Evolutionary conservation across 768 basidiomycete genomes (phyloP).

Genomic region (Lentinula guzmanii): DNA sequence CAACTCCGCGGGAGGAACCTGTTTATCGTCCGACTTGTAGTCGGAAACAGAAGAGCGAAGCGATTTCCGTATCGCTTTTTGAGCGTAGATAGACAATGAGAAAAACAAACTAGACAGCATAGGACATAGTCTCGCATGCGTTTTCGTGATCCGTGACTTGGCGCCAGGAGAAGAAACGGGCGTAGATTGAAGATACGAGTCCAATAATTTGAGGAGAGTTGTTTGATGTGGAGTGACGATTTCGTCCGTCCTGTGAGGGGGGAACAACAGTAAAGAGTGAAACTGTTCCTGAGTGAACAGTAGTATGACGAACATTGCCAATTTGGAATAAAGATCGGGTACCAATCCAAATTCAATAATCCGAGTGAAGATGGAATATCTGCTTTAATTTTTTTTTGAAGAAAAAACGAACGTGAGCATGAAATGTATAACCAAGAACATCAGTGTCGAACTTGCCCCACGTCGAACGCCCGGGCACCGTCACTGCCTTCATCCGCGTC

Average conservation of each 20-base stretch:
- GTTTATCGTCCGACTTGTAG: not conserved
- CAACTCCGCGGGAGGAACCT: slow-evolving; percentile 31
- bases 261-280: not conserved
- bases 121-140: slow-evolving; percentile 39
- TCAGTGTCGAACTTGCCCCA: slow-evolving; percentile 45
- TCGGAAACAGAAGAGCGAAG: slow-evolving; percentile 22
- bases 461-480: slow-evolving; percentile 65
- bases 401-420: not conserved
- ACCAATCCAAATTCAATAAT: slow-evolving; percentile 56
- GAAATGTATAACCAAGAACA: not conserved
- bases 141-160: slow-evolving; percentile 22
- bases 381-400: slow-evolving; percentile 15
- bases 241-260: slow-evolving; percentile 49
- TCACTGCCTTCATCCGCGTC: slow-evolving; percentile 63
- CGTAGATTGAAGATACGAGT: slow-evolving; percentile 70
- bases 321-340: slow-evolving; percentile 51
- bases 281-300: slow-evolving; percentile 9
- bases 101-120: slow-evolving; percentile 63
- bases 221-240: slow-evolving; percentile 81
- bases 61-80: slow-evolving; percentile 42
- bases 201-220: slow-evolving; percentile 80
- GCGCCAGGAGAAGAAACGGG: slow-evolving; percentile 21
- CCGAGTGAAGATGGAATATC: slow-evolving; percentile 61
- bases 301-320: slow-evolving; percentile 48
- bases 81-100: slow-evolving; percentile 52